Evolutionary conservation across 73 alveolate genomes (phyloP).

Genomic region (Tetrahymena borealis): DNA sequence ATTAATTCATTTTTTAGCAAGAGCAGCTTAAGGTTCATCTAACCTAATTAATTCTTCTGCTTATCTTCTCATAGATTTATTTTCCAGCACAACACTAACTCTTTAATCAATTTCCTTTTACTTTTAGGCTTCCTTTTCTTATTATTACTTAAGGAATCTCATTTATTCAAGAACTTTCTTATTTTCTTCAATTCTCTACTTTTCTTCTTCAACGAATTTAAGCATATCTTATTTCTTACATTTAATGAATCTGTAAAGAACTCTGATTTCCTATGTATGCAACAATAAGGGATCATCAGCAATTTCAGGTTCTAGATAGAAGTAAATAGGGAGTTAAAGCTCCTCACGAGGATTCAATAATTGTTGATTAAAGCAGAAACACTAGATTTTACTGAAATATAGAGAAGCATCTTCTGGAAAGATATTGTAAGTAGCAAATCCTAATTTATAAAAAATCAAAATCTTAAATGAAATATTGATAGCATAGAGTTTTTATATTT

Average conservation of each 20-base stretch:
- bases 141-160: slow-evolving; percentile 4
- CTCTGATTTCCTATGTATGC: slow-evolving; percentile 8
- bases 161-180: slow-evolving; percentile 19
- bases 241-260: slow-evolving; percentile 29
- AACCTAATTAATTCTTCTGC: neutral
- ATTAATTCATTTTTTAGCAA: neutral
- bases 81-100: neutral
- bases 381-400: slow-evolving; percentile 68
- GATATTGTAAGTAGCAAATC: slow-evolving; percentile 65
- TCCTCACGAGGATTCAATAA: slow-evolving; percentile 70
- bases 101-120: neutral
- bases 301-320: slow-evolving; percentile 73
- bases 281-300: slow-evolving; percentile 51
- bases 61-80: neutral
- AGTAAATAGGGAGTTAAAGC: slow-evolving; percentile 64
- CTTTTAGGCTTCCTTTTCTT: neutral
- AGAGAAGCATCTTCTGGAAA: slow-evolving; percentile 72
- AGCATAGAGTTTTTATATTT: too few species aligned
- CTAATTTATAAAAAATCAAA: slow-evolving; percentile 11
- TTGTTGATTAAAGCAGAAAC: slow-evolving; percentile 74
- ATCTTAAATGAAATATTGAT: neutral
- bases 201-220: slow-evolving; percentile 16
- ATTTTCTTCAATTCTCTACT: slow-evolving; percentile 5
- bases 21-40: neutral
- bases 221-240: slow-evolving; percentile 31